Conservation (phyloP, 306 rosid species). For the Cyamopsis tetragonoloba region DNA sequence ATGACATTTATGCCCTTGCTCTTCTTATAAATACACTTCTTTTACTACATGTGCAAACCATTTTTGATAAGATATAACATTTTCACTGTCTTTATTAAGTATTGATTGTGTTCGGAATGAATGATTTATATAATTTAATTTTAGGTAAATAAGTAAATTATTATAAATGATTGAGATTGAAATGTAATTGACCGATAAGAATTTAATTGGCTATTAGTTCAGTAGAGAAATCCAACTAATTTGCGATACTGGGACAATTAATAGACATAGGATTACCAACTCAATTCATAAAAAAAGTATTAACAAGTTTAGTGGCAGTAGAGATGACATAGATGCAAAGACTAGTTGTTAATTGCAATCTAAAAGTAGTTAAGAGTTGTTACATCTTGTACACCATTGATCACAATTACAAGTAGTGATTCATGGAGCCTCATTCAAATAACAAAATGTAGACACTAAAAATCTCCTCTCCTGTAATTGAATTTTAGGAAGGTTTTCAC, state of each 20-base stretch:
- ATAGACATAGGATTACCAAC: constrained; percentile 15
- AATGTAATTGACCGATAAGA: no score
- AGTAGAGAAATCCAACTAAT: no score
- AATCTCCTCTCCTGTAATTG: no score
- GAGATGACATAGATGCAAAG: neutral
- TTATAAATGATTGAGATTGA: no score
- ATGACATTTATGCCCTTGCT: constrained; percentile 14
- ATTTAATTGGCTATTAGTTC: no score
- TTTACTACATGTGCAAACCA: constrained; percentile 7
- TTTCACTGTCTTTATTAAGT: no score
- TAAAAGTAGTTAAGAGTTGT: constrained; percentile 32
- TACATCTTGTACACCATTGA: constrained; percentile 22
- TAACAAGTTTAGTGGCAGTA: neutral
- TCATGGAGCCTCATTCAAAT: neutral
- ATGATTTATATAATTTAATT: no score
- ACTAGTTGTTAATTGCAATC: constrained; percentile 28
- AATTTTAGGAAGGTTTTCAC: no score
- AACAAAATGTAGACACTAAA: neutral
- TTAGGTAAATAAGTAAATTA: no score
- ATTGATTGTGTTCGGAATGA: no score
- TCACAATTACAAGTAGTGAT: neutral
- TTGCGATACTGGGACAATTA: no score
- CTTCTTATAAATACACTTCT: neutral
- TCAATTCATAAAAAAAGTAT: neutral
- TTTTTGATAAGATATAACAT: no score